phyloP scores from a whole-genome alignment of 352 stramenopile genomes.

The Globisporangium uncinulatum region DNA sequence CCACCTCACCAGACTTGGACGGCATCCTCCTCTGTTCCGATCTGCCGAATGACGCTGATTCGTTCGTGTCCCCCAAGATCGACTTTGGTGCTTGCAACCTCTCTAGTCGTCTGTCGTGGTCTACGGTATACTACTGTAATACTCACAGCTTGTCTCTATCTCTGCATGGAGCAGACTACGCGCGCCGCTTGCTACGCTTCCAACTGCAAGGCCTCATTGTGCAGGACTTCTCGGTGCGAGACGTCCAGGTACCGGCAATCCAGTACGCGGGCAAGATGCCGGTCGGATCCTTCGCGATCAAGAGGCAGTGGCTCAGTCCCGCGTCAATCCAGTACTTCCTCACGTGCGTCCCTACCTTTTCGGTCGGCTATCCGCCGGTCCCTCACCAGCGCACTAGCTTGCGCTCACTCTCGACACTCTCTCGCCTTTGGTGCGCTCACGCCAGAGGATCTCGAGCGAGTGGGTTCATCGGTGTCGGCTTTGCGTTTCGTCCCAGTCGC shows the following conservation, averaged over 20 bases:
- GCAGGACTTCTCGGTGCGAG: conserved; percentile 17
- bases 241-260: conserved; percentile 27
- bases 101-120: not conserved
- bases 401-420: no score
- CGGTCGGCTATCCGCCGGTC: not conserved
- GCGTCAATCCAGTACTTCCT: conserved; percentile 48
- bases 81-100: conserved; percentile 26
- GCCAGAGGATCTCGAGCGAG: conserved; percentile 28
- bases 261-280: conserved; percentile 14
- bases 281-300: conserved; percentile 37
- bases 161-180: conserved; percentile 29
- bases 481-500: conserved; percentile 22
- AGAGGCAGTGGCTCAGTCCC: conserved; percentile 36
- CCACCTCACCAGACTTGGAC: conserved; percentile 22
- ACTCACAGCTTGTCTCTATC: not conserved
- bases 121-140: no score
- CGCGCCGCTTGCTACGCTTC: conserved; percentile 44
- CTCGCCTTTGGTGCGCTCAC: not conserved
- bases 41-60: conserved; percentile 1
- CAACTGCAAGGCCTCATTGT: conserved; percentile 29
- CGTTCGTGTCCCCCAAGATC: conserved; percentile 11
- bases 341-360: conserved; percentile 7
- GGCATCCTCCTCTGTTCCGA: conserved; percentile 37
- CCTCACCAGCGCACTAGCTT: not conserved
- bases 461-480: conserved; percentile 54